These are phyloP conservation scores for Cenchrus americanus DNA, from an alignment of 176 grass and related monocot species.

Conservation along the genomic window DNA sequence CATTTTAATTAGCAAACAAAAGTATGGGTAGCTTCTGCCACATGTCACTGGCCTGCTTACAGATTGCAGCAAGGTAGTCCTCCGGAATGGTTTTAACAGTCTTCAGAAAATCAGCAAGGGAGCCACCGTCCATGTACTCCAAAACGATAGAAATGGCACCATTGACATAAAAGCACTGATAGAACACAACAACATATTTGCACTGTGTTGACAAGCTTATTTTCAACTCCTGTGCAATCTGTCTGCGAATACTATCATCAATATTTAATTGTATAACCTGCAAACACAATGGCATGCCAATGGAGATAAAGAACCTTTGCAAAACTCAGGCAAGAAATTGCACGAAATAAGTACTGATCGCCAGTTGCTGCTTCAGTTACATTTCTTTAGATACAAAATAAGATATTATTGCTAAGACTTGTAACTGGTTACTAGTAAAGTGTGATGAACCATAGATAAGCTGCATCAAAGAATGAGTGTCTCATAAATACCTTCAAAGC, in stretches of 20 bases:
- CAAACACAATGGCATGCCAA: conserved; percentile 1
- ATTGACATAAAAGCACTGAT: conserved; percentile 95
- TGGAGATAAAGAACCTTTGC: neutral
- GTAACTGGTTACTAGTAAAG: neutral
- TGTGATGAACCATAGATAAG: conserved; percentile 6
- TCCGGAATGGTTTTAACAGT: conserved; percentile 86
- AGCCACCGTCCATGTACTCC: conserved; percentile 98
- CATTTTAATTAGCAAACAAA: conserved; percentile 25
- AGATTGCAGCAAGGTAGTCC: conserved; percentile 89
- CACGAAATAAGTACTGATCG: neutral
- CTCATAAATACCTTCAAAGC: conserved; percentile 78
- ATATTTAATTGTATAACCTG: conserved; percentile 96
- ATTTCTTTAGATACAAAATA: too few species aligned
- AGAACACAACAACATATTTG: conserved; percentile 67
- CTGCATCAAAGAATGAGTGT: neutral
- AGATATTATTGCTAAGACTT: neutral
- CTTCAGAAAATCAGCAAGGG: conserved; percentile 81
- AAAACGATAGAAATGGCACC: conserved; percentile 89
- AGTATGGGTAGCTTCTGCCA: conserved; percentile 18
- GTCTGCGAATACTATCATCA: conserved; percentile 68
- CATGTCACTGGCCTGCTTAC: conserved; percentile 87
- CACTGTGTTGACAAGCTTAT: conserved; percentile 85
- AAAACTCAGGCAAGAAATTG: neutral
- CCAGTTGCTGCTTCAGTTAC: too few species aligned
- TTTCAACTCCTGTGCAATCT: conserved; percentile 88